Conservation (phyloP, 2,329 filamentous ascomycete genomes). For the Colletotrichum siamense region DNA sequence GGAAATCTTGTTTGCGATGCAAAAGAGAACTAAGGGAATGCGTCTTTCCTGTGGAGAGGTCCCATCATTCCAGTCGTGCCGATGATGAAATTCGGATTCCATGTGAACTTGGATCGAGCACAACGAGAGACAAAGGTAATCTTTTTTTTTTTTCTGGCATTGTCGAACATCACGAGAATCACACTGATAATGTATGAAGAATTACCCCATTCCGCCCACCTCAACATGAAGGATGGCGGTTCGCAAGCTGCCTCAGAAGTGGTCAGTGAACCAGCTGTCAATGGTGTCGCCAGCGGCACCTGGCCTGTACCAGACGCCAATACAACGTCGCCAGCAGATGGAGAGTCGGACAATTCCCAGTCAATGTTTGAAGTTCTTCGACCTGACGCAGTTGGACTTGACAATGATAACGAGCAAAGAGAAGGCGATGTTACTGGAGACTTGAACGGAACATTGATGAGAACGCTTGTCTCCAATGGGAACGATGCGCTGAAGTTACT, state of each 20-base stretch:
- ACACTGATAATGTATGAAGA: neutral
- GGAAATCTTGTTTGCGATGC: neutral
- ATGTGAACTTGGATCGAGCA: neutral
- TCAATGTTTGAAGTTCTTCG: neutral
- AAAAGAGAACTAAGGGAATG: neutral
- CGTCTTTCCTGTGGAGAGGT: neutral
- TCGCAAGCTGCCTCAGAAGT: neutral
- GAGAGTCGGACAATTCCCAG: neutral
- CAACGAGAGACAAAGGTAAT: neutral
- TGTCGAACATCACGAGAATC: neutral
- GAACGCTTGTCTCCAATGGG: conserved; percentile 57
- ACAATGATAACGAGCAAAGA: neutral
- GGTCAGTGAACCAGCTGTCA: neutral
- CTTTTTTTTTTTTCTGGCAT: neutral
- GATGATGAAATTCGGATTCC: neutral
- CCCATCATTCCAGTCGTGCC: neutral
- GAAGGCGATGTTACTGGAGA: neutral
- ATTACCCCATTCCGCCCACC: neutral
- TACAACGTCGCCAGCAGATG: neutral
- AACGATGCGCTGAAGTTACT: conserved; percentile 53
- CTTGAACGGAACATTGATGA: conserved; percentile 35
- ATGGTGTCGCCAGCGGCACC: neutral
- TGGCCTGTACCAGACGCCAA: neutral
- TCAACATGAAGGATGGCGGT: neutral
- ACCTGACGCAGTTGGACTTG: neutral